These are phyloP conservation scores for Fibroporia radiculosa DNA, from an alignment of 768 basidiomycete genomes.

Conservation along the genomic window DNA sequence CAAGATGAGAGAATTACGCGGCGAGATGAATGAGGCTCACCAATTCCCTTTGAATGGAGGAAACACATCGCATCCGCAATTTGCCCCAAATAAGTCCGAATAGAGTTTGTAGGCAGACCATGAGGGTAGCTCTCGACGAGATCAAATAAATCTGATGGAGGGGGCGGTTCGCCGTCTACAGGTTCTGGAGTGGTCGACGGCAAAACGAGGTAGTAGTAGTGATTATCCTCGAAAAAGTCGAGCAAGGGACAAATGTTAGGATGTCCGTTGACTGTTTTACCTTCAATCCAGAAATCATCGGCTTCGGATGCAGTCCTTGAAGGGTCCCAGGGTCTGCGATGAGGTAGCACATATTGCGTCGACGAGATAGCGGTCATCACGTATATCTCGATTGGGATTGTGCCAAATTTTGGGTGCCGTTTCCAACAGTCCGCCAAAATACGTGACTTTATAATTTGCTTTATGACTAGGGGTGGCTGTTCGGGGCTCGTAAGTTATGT, in stretches of 20 bases:
- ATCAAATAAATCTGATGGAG: conserved; percentile 87
- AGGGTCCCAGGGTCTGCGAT: conserved; percentile 81
- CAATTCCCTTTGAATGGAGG: conserved; percentile 86
- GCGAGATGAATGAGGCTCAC: conserved; percentile 35
- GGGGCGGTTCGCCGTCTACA: conserved; percentile 40
- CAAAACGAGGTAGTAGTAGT: conserved; percentile 93
- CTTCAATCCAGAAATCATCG: conserved; percentile 55
- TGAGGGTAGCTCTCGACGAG: conserved; percentile 84
- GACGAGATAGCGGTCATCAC: conserved; percentile 88
- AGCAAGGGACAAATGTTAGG: conserved; percentile 92
- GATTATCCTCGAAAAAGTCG: conserved; percentile 95
- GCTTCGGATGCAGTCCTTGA: conserved; percentile 31
- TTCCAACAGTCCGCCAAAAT: conserved; percentile 99
- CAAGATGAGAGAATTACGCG: conserved; percentile 1
- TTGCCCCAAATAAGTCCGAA: conserved; percentile 86
- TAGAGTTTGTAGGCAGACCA: conserved; percentile 66
- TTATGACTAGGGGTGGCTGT: conserved; percentile 88
- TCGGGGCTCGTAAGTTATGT: conserved; percentile 14
- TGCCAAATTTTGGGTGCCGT: conserved; percentile 88
- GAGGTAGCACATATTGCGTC: conserved; percentile 70
- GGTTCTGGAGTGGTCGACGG: conserved; percentile 65
- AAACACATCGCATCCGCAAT: conserved; percentile 88
- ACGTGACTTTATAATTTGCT: conserved; percentile 96
- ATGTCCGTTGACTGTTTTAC: conserved; percentile 74
- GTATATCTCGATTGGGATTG: conserved; percentile 96